A percentile compares a stretch with the other conserved stretches of the same genome.
Conservation (phyloP, 2,329 filamentous ascomycete species). For the Mycosphaerella arachidis region DNA sequence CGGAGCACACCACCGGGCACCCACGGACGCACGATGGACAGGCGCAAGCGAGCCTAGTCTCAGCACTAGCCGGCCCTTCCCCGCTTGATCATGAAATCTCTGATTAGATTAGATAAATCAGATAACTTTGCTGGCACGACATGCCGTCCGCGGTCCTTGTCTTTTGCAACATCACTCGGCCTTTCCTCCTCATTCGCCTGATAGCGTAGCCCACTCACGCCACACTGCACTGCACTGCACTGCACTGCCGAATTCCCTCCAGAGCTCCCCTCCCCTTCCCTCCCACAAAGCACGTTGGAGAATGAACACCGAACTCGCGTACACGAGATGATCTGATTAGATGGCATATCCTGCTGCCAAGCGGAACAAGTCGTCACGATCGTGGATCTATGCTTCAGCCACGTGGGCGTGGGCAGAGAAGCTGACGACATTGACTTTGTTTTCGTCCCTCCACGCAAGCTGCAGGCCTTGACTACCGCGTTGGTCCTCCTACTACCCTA, state of each 20-base stretch:
- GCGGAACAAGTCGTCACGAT: neutral
- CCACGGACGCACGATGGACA: neutral
- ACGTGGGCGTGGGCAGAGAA: neutral
- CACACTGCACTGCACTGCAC: too few species aligned
- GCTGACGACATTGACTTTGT: neutral
- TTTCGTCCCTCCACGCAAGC: neutral
- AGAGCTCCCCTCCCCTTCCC: too few species aligned
- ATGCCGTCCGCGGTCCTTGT: neutral
- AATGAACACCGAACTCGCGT: too few species aligned
- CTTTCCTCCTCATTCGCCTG: neutral
- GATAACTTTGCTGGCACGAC: neutral
- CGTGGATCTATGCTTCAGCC: neutral
- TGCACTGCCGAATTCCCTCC: too few species aligned
- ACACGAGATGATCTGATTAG: constrained; percentile 2
- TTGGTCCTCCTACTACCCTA: neutral
- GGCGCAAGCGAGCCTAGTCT: neutral
- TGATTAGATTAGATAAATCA: constrained; percentile 1
- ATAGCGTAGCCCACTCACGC: too few species aligned
- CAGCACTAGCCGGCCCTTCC: neutral
- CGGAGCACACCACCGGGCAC: neutral
- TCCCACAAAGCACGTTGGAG: too few species aligned
- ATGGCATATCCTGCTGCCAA: neutral
- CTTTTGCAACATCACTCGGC: neutral
- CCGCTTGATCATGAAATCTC: neutral
- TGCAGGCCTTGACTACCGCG: neutral